Evolutionary conservation across 352 stramenopile genomes (phyloP).

Genomic region (Globisporangium solare): DNA sequence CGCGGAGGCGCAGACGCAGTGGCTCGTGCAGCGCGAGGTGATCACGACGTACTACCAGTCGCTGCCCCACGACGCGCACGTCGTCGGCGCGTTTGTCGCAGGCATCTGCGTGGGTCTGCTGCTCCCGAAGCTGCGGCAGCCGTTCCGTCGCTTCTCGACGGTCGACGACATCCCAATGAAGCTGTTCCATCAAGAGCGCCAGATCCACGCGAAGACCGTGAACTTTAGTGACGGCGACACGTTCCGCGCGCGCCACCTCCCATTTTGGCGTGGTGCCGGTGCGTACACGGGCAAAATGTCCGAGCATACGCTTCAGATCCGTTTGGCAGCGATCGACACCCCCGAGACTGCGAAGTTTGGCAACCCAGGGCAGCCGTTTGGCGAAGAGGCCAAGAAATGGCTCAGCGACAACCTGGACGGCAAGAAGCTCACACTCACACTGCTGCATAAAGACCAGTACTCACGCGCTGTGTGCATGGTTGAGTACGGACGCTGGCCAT

Average conservation of each 20-base stretch:
- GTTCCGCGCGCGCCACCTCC: conserved; percentile 69
- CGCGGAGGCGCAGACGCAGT: conserved; percentile 11
- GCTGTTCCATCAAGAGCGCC: conserved; percentile 61
- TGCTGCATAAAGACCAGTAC: conserved; percentile 85
- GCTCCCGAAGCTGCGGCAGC: conserved; percentile 47
- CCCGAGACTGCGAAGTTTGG: conserved; percentile 86
- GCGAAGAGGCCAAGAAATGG: conserved; percentile 77
- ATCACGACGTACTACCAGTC: conserved; percentile 21
- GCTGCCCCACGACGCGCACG: conserved; percentile 31
- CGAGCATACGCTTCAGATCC: conserved; percentile 82
- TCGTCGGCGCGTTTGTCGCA: conserved; percentile 45
- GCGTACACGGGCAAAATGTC: conserved; percentile 54
- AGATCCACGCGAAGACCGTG: conserved; percentile 45
- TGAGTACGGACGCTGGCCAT: conserved; percentile 74
- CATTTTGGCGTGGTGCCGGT: conserved; percentile 36
- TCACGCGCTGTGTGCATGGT: conserved; percentile 80
- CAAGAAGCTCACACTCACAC: conserved; percentile 57
- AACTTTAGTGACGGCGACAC: conserved; percentile 80
- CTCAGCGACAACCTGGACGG: conserved; percentile 40
- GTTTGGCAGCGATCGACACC: conserved; percentile 78
- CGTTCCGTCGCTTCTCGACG: conserved; percentile 67
- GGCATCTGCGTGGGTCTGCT: conserved; percentile 54
- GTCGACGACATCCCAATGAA: conserved; percentile 74
- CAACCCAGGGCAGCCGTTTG: conserved; percentile 67
- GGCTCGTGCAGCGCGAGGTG: conserved; percentile 1